Evolutionary conservation across 352 stramenopile species (phyloP).

Genomic region (Globisporangium barbulae): DNA sequence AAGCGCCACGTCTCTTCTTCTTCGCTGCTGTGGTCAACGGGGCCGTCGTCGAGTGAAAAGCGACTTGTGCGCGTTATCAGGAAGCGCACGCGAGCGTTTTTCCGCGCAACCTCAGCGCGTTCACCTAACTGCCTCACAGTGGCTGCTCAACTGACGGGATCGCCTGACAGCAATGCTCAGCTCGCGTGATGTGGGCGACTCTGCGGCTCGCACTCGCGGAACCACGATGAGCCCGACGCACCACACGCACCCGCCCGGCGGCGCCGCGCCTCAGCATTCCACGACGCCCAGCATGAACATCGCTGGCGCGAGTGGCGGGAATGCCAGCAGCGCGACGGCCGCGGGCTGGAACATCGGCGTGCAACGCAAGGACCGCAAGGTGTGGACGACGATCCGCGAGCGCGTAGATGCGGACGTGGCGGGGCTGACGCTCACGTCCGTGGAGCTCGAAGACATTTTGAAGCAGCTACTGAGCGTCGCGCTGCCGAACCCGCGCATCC

Average conservation of each 20-base stretch:
- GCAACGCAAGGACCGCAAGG: constrained; percentile 65
- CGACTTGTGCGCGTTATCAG: not conserved
- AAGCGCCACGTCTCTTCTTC: not conserved
- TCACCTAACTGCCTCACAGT: constrained; percentile 2
- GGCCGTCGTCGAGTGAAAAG: not conserved
- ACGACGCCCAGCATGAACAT: constrained; percentile 11
- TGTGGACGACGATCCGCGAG: constrained; percentile 51
- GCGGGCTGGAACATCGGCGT: constrained; percentile 54
- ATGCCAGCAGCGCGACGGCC: not conserved
- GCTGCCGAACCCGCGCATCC: constrained; percentile 64
- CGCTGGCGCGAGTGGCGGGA: not conserved
- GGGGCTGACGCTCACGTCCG: constrained; percentile 55
- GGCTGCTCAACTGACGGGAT: not conserved
- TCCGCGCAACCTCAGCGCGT: not conserved
- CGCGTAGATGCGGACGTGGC: constrained; percentile 56
- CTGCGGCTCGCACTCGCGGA: constrained; percentile 2
- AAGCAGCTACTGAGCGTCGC: constrained; percentile 52
- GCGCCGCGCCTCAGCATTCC: not conserved
- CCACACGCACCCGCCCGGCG: constrained; percentile 1
- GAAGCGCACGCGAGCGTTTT: constrained; percentile 7
- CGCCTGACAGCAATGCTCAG: not conserved
- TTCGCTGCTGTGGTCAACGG: not conserved
- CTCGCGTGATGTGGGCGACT: not conserved
- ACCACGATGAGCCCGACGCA: constrained; percentile 11
- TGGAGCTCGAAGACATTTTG: constrained; percentile 83